These are phyloP conservation scores for Suhomyces wounanorum DNA, from an alignment of 1,139 yeast genomes.

Conservation along the genomic window DNA sequence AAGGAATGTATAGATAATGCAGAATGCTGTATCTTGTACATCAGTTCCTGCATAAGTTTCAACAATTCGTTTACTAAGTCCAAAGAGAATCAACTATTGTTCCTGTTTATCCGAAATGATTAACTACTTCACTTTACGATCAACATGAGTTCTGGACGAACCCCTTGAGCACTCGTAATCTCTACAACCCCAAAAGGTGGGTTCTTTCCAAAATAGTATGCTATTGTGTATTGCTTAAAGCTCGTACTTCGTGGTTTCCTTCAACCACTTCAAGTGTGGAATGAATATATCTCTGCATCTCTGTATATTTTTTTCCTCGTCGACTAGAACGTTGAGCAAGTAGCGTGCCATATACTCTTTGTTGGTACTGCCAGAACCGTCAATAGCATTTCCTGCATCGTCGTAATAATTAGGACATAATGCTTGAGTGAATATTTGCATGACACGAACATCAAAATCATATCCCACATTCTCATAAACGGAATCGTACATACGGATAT, in stretches of 20 bases:
- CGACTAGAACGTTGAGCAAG: constrained; percentile 29
- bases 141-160: too few relatives aligned
- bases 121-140: too few relatives aligned
- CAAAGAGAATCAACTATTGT: too few relatives aligned
- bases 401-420: constrained; percentile 41
- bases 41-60: too few relatives aligned
- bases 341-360: constrained; percentile 40
- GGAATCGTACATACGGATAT: constrained; percentile 49
- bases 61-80: too few relatives aligned
- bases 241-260: constrained; percentile 19
- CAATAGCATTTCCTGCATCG: constrained; percentile 31
- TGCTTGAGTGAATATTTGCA: constrained; percentile 40
- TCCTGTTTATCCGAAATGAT: too few relatives aligned
- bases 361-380: constrained; percentile 23
- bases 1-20: too few relatives aligned
- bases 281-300: constrained; percentile 39
- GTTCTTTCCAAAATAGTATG: neutral
- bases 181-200: too few relatives aligned
- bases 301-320: constrained; percentile 26
- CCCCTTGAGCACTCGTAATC: too few relatives aligned
- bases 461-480: constrained; percentile 47
- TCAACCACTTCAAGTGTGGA: constrained; percentile 30
- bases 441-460: constrained; percentile 53
- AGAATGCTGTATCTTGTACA: too few relatives aligned
- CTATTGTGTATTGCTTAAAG: neutral